Evolutionary conservation across 163 green algal genomes (phyloP).

Genomic region (Scenedesmus sp.): DNA sequence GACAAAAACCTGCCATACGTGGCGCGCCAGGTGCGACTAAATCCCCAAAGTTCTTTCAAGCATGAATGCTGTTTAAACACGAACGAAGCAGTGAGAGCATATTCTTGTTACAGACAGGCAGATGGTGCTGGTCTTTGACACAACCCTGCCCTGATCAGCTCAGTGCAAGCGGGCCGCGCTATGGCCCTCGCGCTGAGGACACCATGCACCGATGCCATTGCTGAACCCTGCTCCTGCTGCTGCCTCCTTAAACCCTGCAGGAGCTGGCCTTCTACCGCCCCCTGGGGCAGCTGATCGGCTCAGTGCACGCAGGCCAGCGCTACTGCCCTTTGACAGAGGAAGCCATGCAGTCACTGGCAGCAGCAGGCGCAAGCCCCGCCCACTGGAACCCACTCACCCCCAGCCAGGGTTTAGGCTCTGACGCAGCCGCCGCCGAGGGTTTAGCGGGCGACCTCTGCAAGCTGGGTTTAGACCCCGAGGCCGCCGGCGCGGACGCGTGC

Average conservation of each 20-base stretch:
- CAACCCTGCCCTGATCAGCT: no score
- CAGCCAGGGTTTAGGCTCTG: not conserved
- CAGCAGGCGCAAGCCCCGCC: not conserved
- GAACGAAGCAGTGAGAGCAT: no score
- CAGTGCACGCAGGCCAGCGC: not conserved
- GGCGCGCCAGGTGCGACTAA: constrained; percentile 34
- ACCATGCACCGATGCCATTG: not conserved
- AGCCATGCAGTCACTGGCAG: not conserved
- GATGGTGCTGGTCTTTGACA: no score
- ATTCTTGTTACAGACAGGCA: no score
- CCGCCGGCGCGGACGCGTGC: not conserved
- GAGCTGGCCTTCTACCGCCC: constrained; percentile 39
- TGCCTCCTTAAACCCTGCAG: not conserved
- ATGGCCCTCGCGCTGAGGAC: not conserved
- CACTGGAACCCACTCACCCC: constrained; percentile 19
- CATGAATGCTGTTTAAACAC: not conserved
- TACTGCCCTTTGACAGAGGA: constrained; percentile 24
- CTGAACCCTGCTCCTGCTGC: not conserved
- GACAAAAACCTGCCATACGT: constrained; percentile 53
- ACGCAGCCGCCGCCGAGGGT: not conserved
- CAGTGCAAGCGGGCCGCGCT: no score
- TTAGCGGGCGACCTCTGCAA: not conserved
- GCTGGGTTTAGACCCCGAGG: not conserved
- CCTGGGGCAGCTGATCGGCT: constrained; percentile 13
- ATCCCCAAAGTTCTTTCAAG: no score